A percentile compares a stretch with the other conserved stretches of the same genome.
Evolutionary conservation across 1,284 basidiomycete species (phyloP).

Genomic region (Sporisorium exsertum): DNA sequence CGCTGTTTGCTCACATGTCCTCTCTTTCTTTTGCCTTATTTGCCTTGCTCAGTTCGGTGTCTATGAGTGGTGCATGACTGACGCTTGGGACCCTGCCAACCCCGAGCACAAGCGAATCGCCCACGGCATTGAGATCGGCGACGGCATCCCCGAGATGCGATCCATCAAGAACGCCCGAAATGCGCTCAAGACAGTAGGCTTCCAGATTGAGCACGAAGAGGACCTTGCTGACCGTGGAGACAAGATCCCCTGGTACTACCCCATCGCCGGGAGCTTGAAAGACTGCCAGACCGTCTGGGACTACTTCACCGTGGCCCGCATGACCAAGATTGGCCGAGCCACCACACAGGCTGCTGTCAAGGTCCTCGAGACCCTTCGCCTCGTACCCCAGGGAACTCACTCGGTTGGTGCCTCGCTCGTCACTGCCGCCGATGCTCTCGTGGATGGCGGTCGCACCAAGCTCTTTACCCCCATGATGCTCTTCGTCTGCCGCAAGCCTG

Average conservation of each 20-base stretch:
- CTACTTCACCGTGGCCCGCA: constrained; percentile 72
- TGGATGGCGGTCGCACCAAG: constrained; percentile 87
- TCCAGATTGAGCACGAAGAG: constrained; percentile 89
- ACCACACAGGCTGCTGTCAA: constrained; percentile 86
- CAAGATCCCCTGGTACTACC: constrained; percentile 92
- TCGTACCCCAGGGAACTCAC: constrained; percentile 92
- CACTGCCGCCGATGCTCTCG: constrained; percentile 82
- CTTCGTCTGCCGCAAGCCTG: constrained; percentile 45
- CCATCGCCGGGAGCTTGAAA: constrained; percentile 88
- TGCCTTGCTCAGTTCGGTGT: constrained; percentile 82
- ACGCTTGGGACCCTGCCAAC: constrained; percentile 86
- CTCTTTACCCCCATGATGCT: constrained; percentile 72
- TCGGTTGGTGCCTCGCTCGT: constrained; percentile 91
- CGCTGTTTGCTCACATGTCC: not conserved
- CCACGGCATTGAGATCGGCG: constrained; percentile 81
- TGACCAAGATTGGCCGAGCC: constrained; percentile 86
- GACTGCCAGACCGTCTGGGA: constrained; percentile 97
- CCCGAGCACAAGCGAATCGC: constrained; percentile 91
- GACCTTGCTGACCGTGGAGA: constrained; percentile 89
- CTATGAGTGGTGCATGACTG: constrained; percentile 99
- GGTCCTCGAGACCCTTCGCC: constrained; percentile 80
- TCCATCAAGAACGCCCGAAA: constrained; percentile 79
- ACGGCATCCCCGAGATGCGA: constrained; percentile 98
- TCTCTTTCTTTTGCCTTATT: not conserved
- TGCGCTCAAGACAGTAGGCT: constrained; percentile 86